Evolutionary conservation across 1,284 basidiomycete species (phyloP).

Genomic region (Leccinum griseonigrum): DNA sequence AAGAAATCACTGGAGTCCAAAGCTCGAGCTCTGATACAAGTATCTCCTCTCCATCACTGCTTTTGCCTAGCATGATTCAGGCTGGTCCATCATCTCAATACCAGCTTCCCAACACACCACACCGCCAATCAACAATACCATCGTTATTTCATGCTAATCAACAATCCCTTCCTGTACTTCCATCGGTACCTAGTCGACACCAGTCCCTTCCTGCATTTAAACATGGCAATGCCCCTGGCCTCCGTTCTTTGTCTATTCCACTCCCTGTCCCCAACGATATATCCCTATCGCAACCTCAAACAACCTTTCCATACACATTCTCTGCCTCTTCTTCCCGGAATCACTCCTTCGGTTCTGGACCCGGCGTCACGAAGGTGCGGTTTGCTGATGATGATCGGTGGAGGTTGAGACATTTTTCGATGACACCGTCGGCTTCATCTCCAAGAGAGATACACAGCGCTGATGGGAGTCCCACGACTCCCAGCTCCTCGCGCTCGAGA

Average conservation of each 20-base stretch:
- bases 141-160: background rate
- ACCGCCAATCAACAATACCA: conserved; percentile 16
- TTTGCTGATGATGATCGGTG: background rate
- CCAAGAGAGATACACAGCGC: conserved; percentile 3
- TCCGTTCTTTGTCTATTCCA: conserved; percentile 1
- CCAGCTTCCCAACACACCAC: conserved; percentile 4
- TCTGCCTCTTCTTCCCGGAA: background rate
- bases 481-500: conserved; percentile 7
- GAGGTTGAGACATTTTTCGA: conserved; percentile 22
- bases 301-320: conserved; percentile 7
- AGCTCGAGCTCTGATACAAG: background rate
- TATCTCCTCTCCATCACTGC: conserved; percentile 2
- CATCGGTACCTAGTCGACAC: conserved; percentile 18
- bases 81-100: conserved; percentile 8
- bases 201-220: conserved; percentile 24
- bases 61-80: conserved; percentile 11
- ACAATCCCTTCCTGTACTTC: background rate
- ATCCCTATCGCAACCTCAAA: conserved; percentile 3
- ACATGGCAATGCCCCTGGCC: conserved; percentile 2
- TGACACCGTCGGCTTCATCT: conserved; percentile 14
- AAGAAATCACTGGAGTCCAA: conserved; percentile 1
- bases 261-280: background rate
- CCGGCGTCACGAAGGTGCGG: background rate
- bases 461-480: background rate
- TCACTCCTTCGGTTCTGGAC: background rate